Evolutionary conservation across 805 yeast species (phyloP).

Genomic region (Kodamaea laetipori): DNA sequence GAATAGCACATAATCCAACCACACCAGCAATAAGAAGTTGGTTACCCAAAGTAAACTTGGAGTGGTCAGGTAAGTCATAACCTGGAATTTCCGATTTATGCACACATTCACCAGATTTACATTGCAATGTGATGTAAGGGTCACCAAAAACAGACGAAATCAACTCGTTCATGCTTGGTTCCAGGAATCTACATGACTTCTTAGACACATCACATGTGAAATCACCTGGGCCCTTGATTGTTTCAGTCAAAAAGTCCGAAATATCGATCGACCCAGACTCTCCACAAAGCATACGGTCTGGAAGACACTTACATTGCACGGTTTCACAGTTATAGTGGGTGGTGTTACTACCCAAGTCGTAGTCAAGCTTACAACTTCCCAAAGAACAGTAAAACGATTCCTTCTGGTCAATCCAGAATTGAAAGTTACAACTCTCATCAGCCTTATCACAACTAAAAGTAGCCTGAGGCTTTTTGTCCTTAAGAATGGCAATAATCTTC

Average conservation of each 20-base stretch:
- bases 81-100: slow-evolving; percentile 95
- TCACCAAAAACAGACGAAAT: slow-evolving; percentile 95
- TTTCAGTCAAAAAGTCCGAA: slow-evolving; percentile 86
- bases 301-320: slow-evolving; percentile 85
- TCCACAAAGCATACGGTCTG: slow-evolving; percentile 93
- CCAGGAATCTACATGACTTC: slow-evolving; percentile 76
- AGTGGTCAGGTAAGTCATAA: slow-evolving; percentile 64
- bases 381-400: slow-evolving; percentile 93
- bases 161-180: slow-evolving; percentile 94
- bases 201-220: slow-evolving; percentile 72
- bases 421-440: slow-evolving; percentile 74
- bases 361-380: slow-evolving; percentile 67
- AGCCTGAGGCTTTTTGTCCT: slow-evolving; percentile 85
- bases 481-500: slow-evolving; percentile 77
- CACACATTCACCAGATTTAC: slow-evolving; percentile 87
- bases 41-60: slow-evolving; percentile 46
- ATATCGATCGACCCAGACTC: slow-evolving; percentile 92
- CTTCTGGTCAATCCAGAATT: slow-evolving; percentile 90
- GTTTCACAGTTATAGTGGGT: slow-evolving; percentile 78
- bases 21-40: slow-evolving; percentile 49
- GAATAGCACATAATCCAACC: slow-evolving; percentile 44
- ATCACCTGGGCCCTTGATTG: slow-evolving; percentile 91
- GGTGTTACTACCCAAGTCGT: slow-evolving; percentile 59
- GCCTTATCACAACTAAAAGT: slow-evolving; percentile 84
- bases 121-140: slow-evolving; percentile 76